phyloP scores from a whole-genome alignment of 768 basidiomycete genomes.

The Lyophyllum atratum region DNA sequence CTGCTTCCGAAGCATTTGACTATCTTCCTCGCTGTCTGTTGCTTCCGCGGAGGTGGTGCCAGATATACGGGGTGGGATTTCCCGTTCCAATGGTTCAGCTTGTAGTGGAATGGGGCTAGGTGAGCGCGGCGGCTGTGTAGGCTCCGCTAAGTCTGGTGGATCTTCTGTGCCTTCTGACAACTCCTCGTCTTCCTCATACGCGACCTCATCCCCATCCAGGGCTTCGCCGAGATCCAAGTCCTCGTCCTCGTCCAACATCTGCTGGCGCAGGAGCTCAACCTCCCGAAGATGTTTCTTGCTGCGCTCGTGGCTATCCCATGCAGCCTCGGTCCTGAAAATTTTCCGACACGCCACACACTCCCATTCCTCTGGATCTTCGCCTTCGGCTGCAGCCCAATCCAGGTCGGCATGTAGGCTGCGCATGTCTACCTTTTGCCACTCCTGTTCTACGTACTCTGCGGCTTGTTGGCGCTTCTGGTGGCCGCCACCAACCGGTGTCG shows the following conservation, averaged over 20 bases:
- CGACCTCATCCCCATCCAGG: conserved; percentile 24
- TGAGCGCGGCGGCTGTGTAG: not conserved
- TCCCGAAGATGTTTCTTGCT: conserved; percentile 94
- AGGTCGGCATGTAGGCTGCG: conserved; percentile 55
- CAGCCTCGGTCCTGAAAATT: conserved; percentile 86
- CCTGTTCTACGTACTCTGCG: conserved; percentile 74
- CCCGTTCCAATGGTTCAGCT: not conserved
- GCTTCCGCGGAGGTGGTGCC: not conserved
- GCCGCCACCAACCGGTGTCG: conserved; percentile 29
- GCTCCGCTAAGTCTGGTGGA: not conserved
- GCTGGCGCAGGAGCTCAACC: conserved; percentile 71
- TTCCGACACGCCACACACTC: conserved; percentile 96
- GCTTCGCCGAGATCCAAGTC: conserved; percentile 45
- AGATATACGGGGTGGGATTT: not conserved
- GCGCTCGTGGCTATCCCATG: conserved; percentile 95
- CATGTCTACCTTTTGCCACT: conserved; percentile 77
- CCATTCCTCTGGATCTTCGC: conserved; percentile 77
- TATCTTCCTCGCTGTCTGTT: conserved; percentile 8
- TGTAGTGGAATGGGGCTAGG: conserved; percentile 7
- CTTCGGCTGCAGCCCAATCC: conserved; percentile 76
- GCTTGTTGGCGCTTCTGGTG: conserved; percentile 27
- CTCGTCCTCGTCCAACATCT: conserved; percentile 78
- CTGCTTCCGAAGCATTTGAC: conserved; percentile 3
- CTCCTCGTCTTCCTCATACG: conserved; percentile 13
- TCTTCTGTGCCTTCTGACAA: not conserved